Evolutionary conservation across 768 basidiomycete species (phyloP).

Genomic region (Mycena chlorophos): DNA sequence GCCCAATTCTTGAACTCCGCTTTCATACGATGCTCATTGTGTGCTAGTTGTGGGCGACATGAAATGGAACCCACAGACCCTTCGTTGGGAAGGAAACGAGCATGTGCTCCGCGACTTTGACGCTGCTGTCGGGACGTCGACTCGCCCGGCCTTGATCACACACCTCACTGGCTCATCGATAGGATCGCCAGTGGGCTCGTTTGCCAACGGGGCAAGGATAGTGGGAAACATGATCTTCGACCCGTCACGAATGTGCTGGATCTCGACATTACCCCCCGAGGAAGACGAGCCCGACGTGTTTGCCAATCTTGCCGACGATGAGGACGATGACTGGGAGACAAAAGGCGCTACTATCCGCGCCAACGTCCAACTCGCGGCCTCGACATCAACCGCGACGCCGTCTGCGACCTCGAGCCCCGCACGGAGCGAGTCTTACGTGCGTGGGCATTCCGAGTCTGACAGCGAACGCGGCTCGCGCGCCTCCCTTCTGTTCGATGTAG

Average conservation of each 20-base stretch:
- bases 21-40: constrained; percentile 18
- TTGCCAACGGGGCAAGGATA: constrained; percentile 77
- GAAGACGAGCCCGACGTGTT: constrained; percentile 97
- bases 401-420: constrained; percentile 58
- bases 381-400: constrained; percentile 31
- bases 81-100: constrained; percentile 98
- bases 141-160: constrained; percentile 93
- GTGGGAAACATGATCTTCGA: constrained; percentile 99
- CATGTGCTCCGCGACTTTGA: constrained; percentile 90
- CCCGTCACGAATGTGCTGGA: constrained; percentile 92
- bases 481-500: constrained; percentile 75
- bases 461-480: constrained; percentile 81
- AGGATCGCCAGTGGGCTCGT: constrained; percentile 73
- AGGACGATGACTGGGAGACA: constrained; percentile 77
- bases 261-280: constrained; percentile 80
- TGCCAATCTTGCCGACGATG: constrained; percentile 88
- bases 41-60: constrained; percentile 89
- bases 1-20: constrained; percentile 22
- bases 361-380: constrained; percentile 39
- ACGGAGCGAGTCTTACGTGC: constrained; percentile 50
- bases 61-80: constrained; percentile 90
- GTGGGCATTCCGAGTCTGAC: constrained; percentile 72
- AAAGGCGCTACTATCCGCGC: constrained; percentile 82
- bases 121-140: constrained; percentile 73
- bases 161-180: constrained; percentile 88